These are phyloP conservation scores for Eucommia ulmoides DNA, from an alignment of 257 asterid species.

Conservation along the genomic window DNA sequence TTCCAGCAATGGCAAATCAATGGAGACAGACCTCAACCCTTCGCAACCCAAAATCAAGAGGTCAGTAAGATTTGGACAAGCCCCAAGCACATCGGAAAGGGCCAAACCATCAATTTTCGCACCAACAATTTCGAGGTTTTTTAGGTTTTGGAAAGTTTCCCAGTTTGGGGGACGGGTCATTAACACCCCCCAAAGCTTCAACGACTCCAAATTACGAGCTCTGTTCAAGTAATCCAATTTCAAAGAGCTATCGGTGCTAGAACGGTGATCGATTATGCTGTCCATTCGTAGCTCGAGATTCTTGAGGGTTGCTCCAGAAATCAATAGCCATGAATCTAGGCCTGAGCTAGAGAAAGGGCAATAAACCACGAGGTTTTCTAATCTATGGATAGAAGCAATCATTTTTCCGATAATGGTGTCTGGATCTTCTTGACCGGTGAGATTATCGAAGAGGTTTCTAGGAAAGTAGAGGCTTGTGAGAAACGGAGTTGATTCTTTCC, in stretches of 20 bases:
- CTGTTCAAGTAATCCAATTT: slow-evolving; percentile 65
- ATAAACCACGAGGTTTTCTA: slow-evolving; percentile 78
- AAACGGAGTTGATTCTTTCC: slow-evolving; percentile 78
- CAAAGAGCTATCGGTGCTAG: slow-evolving; percentile 29
- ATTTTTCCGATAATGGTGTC: slow-evolving; percentile 46
- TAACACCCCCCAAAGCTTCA: slow-evolving; percentile 87
- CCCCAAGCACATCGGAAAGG: slow-evolving; percentile 40
- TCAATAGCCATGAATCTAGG: slow-evolving; percentile 59
- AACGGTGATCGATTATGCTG: slow-evolving; percentile 39
- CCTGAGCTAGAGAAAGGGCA: slow-evolving; percentile 65
- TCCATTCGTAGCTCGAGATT: slow-evolving; percentile 88
- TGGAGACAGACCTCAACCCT: slow-evolving; percentile 41
- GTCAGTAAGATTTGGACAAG: slow-evolving; percentile 64
- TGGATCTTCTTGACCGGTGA: slow-evolving; percentile 33
- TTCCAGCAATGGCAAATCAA: slow-evolving; percentile 54
- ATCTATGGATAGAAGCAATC: slow-evolving; percentile 36
- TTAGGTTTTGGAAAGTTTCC: slow-evolving; percentile 59
- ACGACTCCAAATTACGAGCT: slow-evolving; percentile 68
- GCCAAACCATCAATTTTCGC: slow-evolving; percentile 69
- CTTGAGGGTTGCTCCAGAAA: slow-evolving; percentile 38
- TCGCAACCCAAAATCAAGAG: slow-evolving; percentile 90
- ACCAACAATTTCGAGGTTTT: slow-evolving; percentile 86
- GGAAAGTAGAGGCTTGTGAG: slow-evolving; percentile 57
- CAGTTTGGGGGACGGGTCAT: slow-evolving; percentile 71
- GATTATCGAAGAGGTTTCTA: slow-evolving; percentile 64